Percentiles rank a stretch among this genome's conserved stretches.
phyloP scores from a whole-genome alignment of 2,329 filamentous ascomycete species.

The Cercospora sesami region DNA sequence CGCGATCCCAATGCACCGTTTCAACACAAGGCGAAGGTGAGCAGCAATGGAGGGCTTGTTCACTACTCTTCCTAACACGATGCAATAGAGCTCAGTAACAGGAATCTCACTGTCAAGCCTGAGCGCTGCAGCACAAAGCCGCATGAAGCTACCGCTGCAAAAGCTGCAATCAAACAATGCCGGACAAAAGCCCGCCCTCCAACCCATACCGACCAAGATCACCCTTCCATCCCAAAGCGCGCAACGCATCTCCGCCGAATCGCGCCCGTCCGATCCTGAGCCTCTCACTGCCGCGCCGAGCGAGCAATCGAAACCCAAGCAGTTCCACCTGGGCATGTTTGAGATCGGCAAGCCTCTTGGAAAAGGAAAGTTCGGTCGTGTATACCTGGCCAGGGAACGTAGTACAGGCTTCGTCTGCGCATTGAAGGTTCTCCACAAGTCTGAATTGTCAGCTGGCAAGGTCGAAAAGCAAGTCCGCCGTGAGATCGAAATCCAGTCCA shows the following conservation, averaged over 20 bases:
- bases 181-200: slow-evolving; percentile 41
- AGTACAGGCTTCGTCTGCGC: slow-evolving; percentile 80
- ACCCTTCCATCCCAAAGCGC: slow-evolving; percentile 67
- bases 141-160: slow-evolving; percentile 72
- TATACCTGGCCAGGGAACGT: slow-evolving; percentile 80
- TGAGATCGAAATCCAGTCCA: slow-evolving; percentile 87
- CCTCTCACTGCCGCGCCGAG: slow-evolving; percentile 28
- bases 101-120: slow-evolving; percentile 52
- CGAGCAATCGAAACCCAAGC: slow-evolving; percentile 44
- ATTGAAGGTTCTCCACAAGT: slow-evolving; percentile 83
- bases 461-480: slow-evolving; percentile 85
- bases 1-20: slow-evolving; percentile 45
- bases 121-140: slow-evolving; percentile 51
- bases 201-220: slow-evolving; percentile 60
- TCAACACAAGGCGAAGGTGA: slow-evolving; percentile 77
- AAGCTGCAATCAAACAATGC: slow-evolving; percentile 78
- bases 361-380: slow-evolving; percentile 84
- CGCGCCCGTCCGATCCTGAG: slow-evolving; percentile 32
- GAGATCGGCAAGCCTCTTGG: slow-evolving; percentile 84
- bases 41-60: slow-evolving; percentile 24
- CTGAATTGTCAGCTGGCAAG: slow-evolving; percentile 73
- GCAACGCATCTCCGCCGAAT: slow-evolving; percentile 45
- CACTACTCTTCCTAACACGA: background rate
- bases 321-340: slow-evolving; percentile 91
- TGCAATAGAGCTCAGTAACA: slow-evolving; percentile 49